Conservation (phyloP, 2,329 filamentous ascomycete species). For the Dactylellina parvicollis region DNA sequence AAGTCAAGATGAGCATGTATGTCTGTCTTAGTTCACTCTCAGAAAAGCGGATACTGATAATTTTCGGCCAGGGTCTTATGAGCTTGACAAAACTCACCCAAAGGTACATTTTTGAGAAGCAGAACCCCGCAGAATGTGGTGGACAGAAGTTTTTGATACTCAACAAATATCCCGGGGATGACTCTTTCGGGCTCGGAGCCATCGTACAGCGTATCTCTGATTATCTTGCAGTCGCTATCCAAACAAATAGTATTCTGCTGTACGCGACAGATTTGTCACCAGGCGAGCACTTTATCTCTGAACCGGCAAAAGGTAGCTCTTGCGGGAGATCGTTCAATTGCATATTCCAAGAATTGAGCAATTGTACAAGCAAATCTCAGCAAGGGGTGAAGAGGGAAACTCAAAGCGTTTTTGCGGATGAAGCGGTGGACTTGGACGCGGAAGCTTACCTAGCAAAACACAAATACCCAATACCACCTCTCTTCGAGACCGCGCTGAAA, state of each 20-base stretch:
- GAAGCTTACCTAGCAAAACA: constrained; percentile 31
- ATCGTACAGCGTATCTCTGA: constrained; percentile 51
- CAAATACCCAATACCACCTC: constrained; percentile 39
- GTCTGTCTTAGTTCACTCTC: neutral
- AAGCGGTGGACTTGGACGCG: constrained; percentile 22
- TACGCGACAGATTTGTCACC: constrained; percentile 51
- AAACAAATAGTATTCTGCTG: constrained; percentile 54
- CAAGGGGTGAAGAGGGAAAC: constrained; percentile 12
- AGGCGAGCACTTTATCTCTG: constrained; percentile 54
- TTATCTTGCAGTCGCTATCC: constrained; percentile 53
- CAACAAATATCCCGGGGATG: constrained; percentile 55
- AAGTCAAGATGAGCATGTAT: constrained; percentile 46
- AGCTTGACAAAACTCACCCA: constrained; percentile 55
- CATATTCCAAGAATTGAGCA: constrained; percentile 54
- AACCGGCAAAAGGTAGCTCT: neutral
- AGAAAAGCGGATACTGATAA: neutral
- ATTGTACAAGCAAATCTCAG: constrained; percentile 22
- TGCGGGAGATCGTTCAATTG: constrained; percentile 56
- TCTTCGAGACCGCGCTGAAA: constrained; percentile 50
- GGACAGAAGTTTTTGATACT: constrained; percentile 53
- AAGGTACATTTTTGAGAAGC: constrained; percentile 50
- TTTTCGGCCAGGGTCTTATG: constrained; percentile 37
- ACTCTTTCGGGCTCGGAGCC: constrained; percentile 55
- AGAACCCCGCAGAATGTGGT: constrained; percentile 42
- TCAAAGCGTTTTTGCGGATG: constrained; percentile 20